Base-by-base conservation (phyloP, 495 filamentous ascomycete species). In the Trichoderma erinaceum region DNA sequence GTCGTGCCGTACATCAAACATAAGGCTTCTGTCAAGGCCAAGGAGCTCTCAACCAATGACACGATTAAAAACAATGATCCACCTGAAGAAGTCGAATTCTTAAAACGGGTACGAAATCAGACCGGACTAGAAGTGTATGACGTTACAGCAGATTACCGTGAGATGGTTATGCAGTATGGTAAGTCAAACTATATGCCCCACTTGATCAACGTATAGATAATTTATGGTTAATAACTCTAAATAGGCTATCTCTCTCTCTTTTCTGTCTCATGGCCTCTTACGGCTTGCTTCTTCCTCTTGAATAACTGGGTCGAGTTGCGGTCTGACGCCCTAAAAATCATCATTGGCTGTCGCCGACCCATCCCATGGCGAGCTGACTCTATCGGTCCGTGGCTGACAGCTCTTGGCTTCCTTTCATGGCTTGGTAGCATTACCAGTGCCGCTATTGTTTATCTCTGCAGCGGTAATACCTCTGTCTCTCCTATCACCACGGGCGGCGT, bases 281-380 rank as follows among this genome's bases (percentile, higher is more conserved):
- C 93, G 0, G 87, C 89, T 0, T 83, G 92, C 43, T 95, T 92
- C 0, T 99, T 98, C 83, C 78, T 97, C 12, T 80, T 96, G 77
- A 97, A 97, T 77, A 95, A 99, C 80, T 99, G 95, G 95, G 75
- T 99, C 65, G 96, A 99, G 71, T 85, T 97, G 16, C 90, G 95
- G 32, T 90, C 90, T 27, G 95, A 99, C 70, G 94, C 96, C 18
- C 85, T 93, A 77, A 99, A 99, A 74, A 99, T 99, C 70, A 93
- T 92, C 71, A 80, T 91, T 66, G 90, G 93, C 75, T 94, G 91
- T 83, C 89, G 92, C 71, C 85, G 95, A 12, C 96, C 95, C 0
- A 90, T 89, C 15, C 95, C 95, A 0, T 88, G 87, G 77, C 87
- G 95, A 16, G 89, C 91, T 2, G 96, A 98, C 76, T 92, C 90